A percentile compares a stretch with the other conserved stretches of the same genome.
These are phyloP conservation scores for Solanum microdontum DNA, from an alignment of 257 asterid genomes.

Conservation along the genomic window DNA sequence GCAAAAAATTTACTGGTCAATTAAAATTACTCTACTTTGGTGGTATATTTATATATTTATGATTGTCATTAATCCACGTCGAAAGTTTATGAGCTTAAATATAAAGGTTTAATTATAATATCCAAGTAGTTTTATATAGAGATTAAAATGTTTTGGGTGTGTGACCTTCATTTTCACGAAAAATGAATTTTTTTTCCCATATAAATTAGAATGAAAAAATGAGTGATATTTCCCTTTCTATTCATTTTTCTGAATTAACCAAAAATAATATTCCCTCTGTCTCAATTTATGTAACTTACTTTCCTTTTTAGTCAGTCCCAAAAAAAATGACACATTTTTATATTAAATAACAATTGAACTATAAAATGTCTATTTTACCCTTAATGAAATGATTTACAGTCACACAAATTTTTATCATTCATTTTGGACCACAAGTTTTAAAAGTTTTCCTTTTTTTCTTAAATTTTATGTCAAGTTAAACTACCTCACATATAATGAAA, in stretches of 20 bases:
- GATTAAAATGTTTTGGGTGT: too few relatives aligned
- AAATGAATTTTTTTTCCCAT: not conserved
- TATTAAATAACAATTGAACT: too few relatives aligned
- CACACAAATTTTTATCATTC: too few relatives aligned
- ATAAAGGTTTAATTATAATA: not conserved
- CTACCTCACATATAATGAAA: too few relatives aligned
- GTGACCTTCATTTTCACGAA: not conserved
- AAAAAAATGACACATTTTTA: too few relatives aligned
- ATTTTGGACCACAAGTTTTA: too few relatives aligned
- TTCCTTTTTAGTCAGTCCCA: accelerated
- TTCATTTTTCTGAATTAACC: not conserved
- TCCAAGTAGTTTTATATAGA: too few relatives aligned
- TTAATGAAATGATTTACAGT: too few relatives aligned
- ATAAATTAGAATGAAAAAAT: not conserved
- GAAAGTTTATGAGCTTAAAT: not conserved
- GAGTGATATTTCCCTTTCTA: not conserved
- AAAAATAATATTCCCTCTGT: not conserved
- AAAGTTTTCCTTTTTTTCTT: accelerated
- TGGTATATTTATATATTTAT: not conserved
- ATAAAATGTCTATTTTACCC: too few relatives aligned
- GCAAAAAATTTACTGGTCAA: not conserved
- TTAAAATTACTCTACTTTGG: not conserved
- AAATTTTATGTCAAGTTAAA: too few relatives aligned
- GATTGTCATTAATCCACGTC: not conserved
- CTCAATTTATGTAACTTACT: too few relatives aligned